Evolutionary conservation across 768 basidiomycete species (phyloP), one percentile per base, ranked within the genome.

Genomic region (Kwoniella shandongensis): DNA sequence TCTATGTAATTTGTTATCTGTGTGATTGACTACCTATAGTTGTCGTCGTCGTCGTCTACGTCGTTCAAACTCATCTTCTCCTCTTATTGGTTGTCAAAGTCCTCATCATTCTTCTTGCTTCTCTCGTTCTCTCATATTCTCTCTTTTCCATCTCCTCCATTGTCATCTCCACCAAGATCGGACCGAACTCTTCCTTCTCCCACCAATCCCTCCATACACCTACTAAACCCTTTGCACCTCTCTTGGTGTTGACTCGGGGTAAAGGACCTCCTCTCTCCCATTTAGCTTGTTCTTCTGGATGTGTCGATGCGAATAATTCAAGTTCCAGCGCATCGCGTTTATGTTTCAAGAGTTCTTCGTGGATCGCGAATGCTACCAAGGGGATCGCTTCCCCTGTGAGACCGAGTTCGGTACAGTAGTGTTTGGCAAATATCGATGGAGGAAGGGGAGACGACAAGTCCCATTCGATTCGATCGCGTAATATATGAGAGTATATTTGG

Each of bases 391-490:
- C 91, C 36, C 91, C 89, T 0, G 86, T 81, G 2, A 99, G 81
- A 6, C 91, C 92, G 15, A 98, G 83, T 61, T 98, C 96, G 22
- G 81, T 75, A 67, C 89, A 91, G 30, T 97, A 86, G 47, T 83
- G 85, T 36, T 79, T 77, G 0, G 94, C 83, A 68, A 98, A 98
- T 0, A 79, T 81, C 73, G 94, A 88, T 1, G 94, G 94, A 0
- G 91, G 93, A 35, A 97, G 73, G 2, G 72, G 48, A 25, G 69
- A 73, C 3, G 93, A 94, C n/a, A 98, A 82, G 77, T 99, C 94
- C 94, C 94, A 99, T 77, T 99, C 96, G 64, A 99, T 91, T 71
- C 92, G 89, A 78, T 99, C 96, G 54, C 88, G 81, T 1, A 99
- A 81, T 75, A 94, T 91, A 73, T 91, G 82, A 44, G 87, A 88